A percentile compares a stretch with the other conserved stretches of the same genome.
Conservation (phyloP, 768 basidiomycete species). For the Dacryopinax spathularia region DNA sequence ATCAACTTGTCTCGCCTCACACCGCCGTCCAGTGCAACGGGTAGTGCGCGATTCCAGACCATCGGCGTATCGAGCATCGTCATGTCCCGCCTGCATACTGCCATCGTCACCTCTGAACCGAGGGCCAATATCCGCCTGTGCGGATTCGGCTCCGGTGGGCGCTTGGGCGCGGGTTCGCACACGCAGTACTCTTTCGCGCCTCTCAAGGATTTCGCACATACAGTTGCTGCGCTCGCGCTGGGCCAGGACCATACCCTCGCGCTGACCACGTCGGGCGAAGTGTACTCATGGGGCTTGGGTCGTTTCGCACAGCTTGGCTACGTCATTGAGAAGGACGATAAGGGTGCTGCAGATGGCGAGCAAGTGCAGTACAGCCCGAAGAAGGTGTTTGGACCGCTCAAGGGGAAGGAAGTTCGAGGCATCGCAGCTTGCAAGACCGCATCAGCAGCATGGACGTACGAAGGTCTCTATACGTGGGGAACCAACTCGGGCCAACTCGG, state of each 20-base stretch:
- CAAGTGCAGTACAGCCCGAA: constrained; percentile 63
- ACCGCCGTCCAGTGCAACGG: constrained; percentile 11
- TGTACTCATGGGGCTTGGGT: constrained; percentile 83
- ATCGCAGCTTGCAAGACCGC: constrained; percentile 77
- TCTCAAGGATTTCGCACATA: constrained; percentile 40
- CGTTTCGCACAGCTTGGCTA: constrained; percentile 85
- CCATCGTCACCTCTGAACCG: constrained; percentile 56
- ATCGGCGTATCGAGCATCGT: constrained; percentile 48
- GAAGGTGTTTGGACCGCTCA: constrained; percentile 57
- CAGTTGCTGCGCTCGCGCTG: constrained; percentile 54
- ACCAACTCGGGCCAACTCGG: constrained; percentile 86
- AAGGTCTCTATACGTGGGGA: constrained; percentile 72
- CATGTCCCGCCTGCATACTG: constrained; percentile 87
- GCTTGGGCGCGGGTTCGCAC: constrained; percentile 61
- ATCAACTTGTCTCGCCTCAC: constrained; percentile 34
- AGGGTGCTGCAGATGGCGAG: constrained; percentile 42
- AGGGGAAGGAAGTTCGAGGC: constrained; percentile 64
- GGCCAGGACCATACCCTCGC: constrained; percentile 93
- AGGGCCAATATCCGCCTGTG: constrained; percentile 67
- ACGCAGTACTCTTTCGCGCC: constrained; percentile 63
- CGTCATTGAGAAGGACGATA: constrained; percentile 39
- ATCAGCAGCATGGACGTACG: constrained; percentile 75
- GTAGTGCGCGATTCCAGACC: constrained; percentile 44
- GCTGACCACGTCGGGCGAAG: constrained; percentile 64
- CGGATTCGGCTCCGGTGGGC: constrained; percentile 78